These are phyloP conservation scores for Amaranthus cruentus DNA, from an alignment of 148 eudicot species.

Conservation along the genomic window DNA sequence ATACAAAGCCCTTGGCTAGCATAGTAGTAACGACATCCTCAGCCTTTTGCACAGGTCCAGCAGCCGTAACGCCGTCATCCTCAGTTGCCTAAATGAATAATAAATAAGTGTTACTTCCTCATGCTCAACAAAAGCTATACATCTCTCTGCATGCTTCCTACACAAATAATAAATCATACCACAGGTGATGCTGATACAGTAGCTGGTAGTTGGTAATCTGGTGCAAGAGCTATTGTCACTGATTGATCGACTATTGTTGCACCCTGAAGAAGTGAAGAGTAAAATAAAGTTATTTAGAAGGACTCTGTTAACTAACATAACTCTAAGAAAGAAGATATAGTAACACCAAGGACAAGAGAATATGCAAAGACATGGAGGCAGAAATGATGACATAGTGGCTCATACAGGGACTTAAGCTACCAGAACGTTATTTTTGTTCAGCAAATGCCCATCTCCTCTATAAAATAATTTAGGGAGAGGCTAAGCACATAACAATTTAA, in stretches of 20 bases:
- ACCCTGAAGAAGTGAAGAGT: slow-evolving; percentile 58
- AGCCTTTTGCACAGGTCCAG: slow-evolving; percentile 67
- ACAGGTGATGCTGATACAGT: slow-evolving; percentile 36
- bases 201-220: slow-evolving; percentile 64
- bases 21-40: slow-evolving; percentile 87
- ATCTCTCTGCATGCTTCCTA: background rate
- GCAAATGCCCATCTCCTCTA: too few relatives aligned
- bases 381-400: too few relatives aligned
- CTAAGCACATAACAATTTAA: too few relatives aligned
- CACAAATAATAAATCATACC: slow-evolving; percentile 31
- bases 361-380: too few relatives aligned
- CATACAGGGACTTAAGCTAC: too few relatives aligned
- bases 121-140: slow-evolving; percentile 1
- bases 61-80: slow-evolving; percentile 31
- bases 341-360: background rate
- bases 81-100: slow-evolving; percentile 34
- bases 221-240: slow-evolving; percentile 69
- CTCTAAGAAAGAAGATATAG: background rate
- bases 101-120: slow-evolving; percentile 2
- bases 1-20: slow-evolving; percentile 85
- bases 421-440: too few relatives aligned
- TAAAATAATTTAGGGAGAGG: too few relatives aligned
- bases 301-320: background rate
- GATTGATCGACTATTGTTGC: slow-evolving; percentile 92
- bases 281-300: background rate